Percentiles rank a stretch among this genome's conserved stretches.
These are phyloP conservation scores for Cinnamomum chago DNA, from an alignment of 164 flowering plant genomes.

Conservation along the genomic window DNA sequence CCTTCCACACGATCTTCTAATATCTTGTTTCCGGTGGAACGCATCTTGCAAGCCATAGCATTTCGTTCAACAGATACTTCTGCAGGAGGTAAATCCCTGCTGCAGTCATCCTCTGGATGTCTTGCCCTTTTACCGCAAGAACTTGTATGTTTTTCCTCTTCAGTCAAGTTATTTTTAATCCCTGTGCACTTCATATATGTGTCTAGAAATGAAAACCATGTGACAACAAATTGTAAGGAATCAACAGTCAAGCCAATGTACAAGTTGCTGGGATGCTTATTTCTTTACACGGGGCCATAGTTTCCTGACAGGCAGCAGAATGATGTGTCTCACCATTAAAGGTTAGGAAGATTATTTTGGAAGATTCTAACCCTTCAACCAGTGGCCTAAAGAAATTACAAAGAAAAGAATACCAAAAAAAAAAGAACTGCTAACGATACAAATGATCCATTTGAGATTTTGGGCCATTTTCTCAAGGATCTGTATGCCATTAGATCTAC, in stretches of 20 bases:
- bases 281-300: not conserved
- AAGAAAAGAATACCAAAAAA: not conserved
- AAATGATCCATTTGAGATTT: not conserved
- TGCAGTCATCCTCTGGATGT: constrained; percentile 25
- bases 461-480: not conserved
- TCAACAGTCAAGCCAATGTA: not conserved
- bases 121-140: constrained; percentile 45
- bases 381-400: not conserved
- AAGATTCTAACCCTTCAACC: not conserved
- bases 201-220: not conserved
- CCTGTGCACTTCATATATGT: not conserved
- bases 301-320: not conserved
- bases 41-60: constrained; percentile 12
- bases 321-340: not conserved
- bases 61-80: constrained; percentile 8
- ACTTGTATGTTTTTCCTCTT: constrained; percentile 20
- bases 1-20: constrained; percentile 23
- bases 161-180: constrained; percentile 14
- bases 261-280: not conserved
- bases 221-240: not conserved
- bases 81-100: constrained; percentile 13
- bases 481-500: not conserved
- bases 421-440: too few species aligned
- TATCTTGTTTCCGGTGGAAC: constrained; percentile 14
- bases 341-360: not conserved